phyloP scores from a whole-genome alignment of 768 basidiomycete genomes.

The Rossbeevera mucosa region DNA sequence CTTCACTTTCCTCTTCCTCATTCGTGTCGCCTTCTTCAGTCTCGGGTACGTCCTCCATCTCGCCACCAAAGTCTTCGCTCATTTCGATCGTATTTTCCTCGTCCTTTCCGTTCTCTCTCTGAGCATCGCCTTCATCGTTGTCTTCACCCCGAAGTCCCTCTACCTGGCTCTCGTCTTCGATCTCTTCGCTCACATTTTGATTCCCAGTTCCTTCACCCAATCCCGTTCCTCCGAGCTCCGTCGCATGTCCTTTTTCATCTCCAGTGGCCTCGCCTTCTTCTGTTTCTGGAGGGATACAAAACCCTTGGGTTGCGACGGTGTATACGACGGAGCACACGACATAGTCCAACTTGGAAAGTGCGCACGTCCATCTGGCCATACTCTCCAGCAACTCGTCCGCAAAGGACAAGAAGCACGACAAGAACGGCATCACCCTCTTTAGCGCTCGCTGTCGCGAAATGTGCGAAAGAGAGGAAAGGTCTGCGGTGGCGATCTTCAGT shows the following conservation, averaged over 20 bases:
- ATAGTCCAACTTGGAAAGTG: constrained; percentile 80
- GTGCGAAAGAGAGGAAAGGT: constrained; percentile 35
- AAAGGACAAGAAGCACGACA: constrained; percentile 57
- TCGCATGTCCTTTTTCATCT: constrained; percentile 36
- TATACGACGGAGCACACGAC: constrained; percentile 70
- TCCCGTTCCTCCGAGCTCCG: constrained; percentile 71
- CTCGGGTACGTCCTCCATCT: constrained; percentile 74
- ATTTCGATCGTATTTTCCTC: constrained; percentile 85
- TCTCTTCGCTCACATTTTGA: constrained; percentile 89
- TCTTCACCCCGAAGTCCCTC: constrained; percentile 82
- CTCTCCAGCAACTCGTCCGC: constrained; percentile 52
- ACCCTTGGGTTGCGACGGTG: constrained; percentile 78
- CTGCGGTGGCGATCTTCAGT: constrained; percentile 37
- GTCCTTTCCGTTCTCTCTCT: constrained; percentile 43
- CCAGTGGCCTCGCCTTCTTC: constrained; percentile 48
- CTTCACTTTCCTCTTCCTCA: constrained; percentile 47
- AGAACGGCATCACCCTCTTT: constrained; percentile 66
- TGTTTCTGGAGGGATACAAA: constrained; percentile 86
- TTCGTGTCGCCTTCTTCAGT: constrained; percentile 42
- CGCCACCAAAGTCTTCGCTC: constrained; percentile 84
- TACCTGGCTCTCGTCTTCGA: constrained; percentile 94
- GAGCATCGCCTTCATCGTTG: constrained; percentile 27
- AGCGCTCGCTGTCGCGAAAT: constrained; percentile 33
- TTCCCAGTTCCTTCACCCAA: constrained; percentile 83
- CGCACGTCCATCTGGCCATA: constrained; percentile 62